Conservation (phyloP, 1,284 basidiomycete genomes). For the Butyriboletus appendiculatus region DNA sequence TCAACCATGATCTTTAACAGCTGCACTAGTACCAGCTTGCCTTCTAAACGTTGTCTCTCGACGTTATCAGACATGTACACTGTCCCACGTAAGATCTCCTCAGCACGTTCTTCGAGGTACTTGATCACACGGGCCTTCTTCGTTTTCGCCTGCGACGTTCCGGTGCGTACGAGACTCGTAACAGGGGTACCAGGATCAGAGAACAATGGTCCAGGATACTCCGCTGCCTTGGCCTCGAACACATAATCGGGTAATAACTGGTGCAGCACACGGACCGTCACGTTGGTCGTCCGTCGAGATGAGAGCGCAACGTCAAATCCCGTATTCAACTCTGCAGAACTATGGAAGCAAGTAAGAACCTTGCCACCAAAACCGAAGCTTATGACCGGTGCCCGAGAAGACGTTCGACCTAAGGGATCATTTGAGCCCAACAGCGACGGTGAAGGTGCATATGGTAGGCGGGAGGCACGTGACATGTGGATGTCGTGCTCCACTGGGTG, state of each 20-base stretch:
- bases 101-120: conserved; percentile 75
- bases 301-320: conserved; percentile 79
- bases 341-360: conserved; percentile 85
- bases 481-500: conserved; percentile 41
- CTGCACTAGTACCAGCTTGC: conserved; percentile 74
- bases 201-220: conserved; percentile 86
- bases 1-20: conserved; percentile 81
- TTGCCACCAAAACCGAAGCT: conserved; percentile 91
- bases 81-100: conserved; percentile 77
- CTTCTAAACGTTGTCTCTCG: conserved; percentile 67
- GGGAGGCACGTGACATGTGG: conserved; percentile 43
- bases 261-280: conserved; percentile 69
- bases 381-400: conserved; percentile 74
- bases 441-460: conserved; percentile 68
- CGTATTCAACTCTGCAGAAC: conserved; percentile 61
- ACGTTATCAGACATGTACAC: conserved; percentile 64
- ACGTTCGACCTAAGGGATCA: conserved; percentile 78
- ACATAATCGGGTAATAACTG: conserved; percentile 70
- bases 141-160: conserved; percentile 67
- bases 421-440: conserved; percentile 79
- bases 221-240: conserved; percentile 53
- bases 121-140: conserved; percentile 80
- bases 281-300: conserved; percentile 65
- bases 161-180: conserved; percentile 69
- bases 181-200: conserved; percentile 71